These are phyloP conservation scores for Xerophyta viscosa DNA, from an alignment of 106 monocot genomes.

Conservation along the genomic window DNA sequence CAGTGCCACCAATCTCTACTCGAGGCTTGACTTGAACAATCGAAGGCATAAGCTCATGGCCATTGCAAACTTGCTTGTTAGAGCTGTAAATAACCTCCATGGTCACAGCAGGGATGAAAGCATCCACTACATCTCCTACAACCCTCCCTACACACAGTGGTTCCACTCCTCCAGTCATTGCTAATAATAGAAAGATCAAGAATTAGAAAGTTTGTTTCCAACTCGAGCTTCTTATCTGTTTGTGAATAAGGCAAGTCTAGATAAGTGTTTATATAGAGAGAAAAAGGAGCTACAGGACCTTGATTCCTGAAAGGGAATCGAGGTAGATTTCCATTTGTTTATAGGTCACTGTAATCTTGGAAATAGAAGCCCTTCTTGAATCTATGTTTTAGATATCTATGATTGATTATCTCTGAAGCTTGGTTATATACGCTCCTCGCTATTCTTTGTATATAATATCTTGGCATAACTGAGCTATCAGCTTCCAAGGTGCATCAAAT, in stretches of 20 bases:
- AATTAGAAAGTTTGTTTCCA: too few species aligned
- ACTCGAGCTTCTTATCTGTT: not conserved
- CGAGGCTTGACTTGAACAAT: constrained; percentile 15
- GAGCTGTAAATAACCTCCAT: constrained; percentile 19
- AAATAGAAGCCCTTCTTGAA: too few species aligned
- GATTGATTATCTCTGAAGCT: too few species aligned
- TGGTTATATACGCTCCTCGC: too few species aligned
- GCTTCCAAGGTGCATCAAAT: not conserved
- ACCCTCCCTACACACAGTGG: constrained; percentile 33
- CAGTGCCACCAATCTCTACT: constrained; percentile 32
- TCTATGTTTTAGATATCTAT: too few species aligned
- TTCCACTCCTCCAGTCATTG: constrained; percentile 4
- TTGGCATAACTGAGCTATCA: not conserved
- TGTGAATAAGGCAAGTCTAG: not conserved
- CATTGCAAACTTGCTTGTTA: constrained; percentile 32
- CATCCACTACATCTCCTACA: constrained; percentile 36
- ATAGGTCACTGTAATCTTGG: too few species aligned
- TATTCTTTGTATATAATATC: not conserved
- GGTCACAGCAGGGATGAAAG: constrained; percentile 24
- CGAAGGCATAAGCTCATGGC: constrained; percentile 37
- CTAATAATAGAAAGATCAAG: too few species aligned
- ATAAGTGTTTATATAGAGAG: not conserved
- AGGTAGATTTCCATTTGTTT: too few species aligned
- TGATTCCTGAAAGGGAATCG: too few species aligned
- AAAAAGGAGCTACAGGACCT: not conserved